Conservation (phyloP, 2,329 filamentous ascomycete species). For the Cadophora sp. region DNA sequence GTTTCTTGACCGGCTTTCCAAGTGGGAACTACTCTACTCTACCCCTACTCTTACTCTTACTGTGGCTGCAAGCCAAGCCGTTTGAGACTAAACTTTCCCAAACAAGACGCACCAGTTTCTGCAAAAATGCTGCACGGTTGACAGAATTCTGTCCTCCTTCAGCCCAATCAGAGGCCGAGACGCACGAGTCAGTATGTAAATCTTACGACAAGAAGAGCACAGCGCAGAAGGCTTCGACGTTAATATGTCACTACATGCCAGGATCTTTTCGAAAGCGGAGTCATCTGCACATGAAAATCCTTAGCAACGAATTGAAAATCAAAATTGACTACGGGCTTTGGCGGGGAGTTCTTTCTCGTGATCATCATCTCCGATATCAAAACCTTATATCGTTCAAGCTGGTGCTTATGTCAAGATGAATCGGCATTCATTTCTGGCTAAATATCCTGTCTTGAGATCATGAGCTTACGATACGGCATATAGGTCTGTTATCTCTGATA, state of each 20-base stretch:
- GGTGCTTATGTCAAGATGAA: background rate
- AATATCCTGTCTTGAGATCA: background rate
- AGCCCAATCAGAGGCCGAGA: background rate
- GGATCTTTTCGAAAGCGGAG: background rate
- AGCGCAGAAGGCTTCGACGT: background rate
- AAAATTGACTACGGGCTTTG: background rate
- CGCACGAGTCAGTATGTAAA: slow-evolving; percentile 17
- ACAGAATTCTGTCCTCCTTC: background rate
- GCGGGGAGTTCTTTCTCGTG: background rate
- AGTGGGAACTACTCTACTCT: background rate
- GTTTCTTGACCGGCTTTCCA: background rate
- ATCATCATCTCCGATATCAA: slow-evolving; percentile 5
- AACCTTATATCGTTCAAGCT: slow-evolving; percentile 2
- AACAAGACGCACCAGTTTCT: slow-evolving; percentile 1
- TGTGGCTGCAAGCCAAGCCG: slow-evolving; percentile 1
- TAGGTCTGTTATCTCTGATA: background rate
- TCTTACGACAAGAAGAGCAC: background rate
- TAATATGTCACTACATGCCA: background rate
- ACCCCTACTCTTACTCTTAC: background rate
- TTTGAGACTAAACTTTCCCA: slow-evolving; percentile 4
- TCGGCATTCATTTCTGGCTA: background rate
- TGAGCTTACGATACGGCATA: slow-evolving; percentile 5
- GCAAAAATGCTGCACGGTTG: background rate
- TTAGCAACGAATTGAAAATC: background rate
- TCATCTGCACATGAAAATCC: background rate